These are phyloP conservation scores for thale cress (Arabidopsis thaliana) DNA, from an alignment of 345 rosid genomes.

Conservation along the genomic window DNA sequence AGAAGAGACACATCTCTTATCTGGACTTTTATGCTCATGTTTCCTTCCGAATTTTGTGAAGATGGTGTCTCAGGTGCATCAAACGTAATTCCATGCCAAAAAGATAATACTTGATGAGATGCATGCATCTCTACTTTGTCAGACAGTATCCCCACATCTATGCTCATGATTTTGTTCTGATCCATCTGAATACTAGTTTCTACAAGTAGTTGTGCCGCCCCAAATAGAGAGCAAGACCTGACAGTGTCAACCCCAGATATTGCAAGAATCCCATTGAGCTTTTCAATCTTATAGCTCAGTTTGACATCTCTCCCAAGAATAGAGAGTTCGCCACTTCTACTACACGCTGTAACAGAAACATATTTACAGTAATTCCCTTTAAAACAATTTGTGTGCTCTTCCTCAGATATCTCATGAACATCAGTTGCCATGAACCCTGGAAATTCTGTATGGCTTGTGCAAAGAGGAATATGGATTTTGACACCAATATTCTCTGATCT, in stretches of 20 bases:
- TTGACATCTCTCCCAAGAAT: slow-evolving; percentile 52
- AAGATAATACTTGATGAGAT: slow-evolving; percentile 71
- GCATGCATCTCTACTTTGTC: slow-evolving; percentile 65
- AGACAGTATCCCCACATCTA: slow-evolving; percentile 54
- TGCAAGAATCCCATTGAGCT: slow-evolving; percentile 53
- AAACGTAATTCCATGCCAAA: slow-evolving; percentile 63
- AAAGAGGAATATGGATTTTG: slow-evolving; percentile 59
- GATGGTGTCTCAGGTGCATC: slow-evolving; percentile 57
- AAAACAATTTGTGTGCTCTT: slow-evolving; percentile 33
- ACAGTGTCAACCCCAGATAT: slow-evolving; percentile 46
- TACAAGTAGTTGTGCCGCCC: slow-evolving; percentile 56
- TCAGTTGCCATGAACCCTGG: slow-evolving; percentile 46
- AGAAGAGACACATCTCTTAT: slow-evolving; percentile 68
- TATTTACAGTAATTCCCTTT: slow-evolving; percentile 57
- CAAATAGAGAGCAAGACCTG: slow-evolving; percentile 69
- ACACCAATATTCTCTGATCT: slow-evolving; percentile 66
- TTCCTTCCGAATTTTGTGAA: slow-evolving; percentile 54
- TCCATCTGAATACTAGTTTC: slow-evolving; percentile 53
- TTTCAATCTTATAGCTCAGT: slow-evolving; percentile 59
- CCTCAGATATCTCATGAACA: slow-evolving; percentile 42
- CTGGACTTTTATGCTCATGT: slow-evolving; percentile 54
- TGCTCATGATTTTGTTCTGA: slow-evolving; percentile 44
- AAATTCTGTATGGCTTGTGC: slow-evolving; percentile 42
- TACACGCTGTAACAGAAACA: slow-evolving; percentile 52
- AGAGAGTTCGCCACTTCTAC: slow-evolving; percentile 53